Evolutionary conservation across 2,329 filamentous ascomycete species (phyloP).

Genomic region (Penicillium glabrum): DNA sequence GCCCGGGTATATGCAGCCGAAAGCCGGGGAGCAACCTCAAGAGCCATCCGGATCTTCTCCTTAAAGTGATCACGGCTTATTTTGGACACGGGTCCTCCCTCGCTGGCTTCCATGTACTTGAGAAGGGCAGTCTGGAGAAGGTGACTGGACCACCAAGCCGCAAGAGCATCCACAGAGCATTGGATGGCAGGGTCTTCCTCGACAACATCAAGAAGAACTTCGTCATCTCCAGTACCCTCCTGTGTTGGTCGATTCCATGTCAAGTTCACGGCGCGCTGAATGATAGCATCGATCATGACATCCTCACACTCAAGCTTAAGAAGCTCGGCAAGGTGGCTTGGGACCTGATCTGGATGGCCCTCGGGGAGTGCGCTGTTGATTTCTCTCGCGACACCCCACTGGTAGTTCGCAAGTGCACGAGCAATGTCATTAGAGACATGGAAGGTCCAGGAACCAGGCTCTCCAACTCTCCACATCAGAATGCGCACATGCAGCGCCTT

Average conservation of each 20-base stretch:
- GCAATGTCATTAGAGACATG: slow-evolving; percentile 68
- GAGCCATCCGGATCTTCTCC: slow-evolving; percentile 64
- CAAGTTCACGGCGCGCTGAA: slow-evolving; percentile 84
- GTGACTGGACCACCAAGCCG: slow-evolving; percentile 84
- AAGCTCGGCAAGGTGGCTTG: slow-evolving; percentile 72
- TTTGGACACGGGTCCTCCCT: slow-evolving; percentile 46
- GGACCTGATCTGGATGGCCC: slow-evolving; percentile 65
- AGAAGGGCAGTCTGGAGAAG: slow-evolving; percentile 69
- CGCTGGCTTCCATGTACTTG: slow-evolving; percentile 58
- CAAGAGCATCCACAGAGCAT: slow-evolving; percentile 84
- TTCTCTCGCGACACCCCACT: slow-evolving; percentile 78
- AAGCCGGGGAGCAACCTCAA: slow-evolving; percentile 72
- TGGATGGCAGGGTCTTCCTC: slow-evolving; percentile 82
- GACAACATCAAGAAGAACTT: slow-evolving; percentile 76
- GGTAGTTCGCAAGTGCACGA: slow-evolving; percentile 68
- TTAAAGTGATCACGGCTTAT: slow-evolving; percentile 45
- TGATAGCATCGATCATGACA: slow-evolving; percentile 73
- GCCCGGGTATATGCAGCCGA: slow-evolving; percentile 67
- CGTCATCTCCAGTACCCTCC: slow-evolving; percentile 61
- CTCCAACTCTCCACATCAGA: slow-evolving; percentile 75
- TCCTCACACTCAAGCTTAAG: slow-evolving; percentile 79
- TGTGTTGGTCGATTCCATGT: slow-evolving; percentile 81
- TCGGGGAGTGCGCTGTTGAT: slow-evolving; percentile 51
- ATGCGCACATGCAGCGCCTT: slow-evolving; percentile 91
- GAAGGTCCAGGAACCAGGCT: slow-evolving; percentile 64